Evolutionary conservation across 75 land plant species (phyloP), one percentile per base, ranked within the genome.

Genomic region (Ceratopteris richardii): DNA sequence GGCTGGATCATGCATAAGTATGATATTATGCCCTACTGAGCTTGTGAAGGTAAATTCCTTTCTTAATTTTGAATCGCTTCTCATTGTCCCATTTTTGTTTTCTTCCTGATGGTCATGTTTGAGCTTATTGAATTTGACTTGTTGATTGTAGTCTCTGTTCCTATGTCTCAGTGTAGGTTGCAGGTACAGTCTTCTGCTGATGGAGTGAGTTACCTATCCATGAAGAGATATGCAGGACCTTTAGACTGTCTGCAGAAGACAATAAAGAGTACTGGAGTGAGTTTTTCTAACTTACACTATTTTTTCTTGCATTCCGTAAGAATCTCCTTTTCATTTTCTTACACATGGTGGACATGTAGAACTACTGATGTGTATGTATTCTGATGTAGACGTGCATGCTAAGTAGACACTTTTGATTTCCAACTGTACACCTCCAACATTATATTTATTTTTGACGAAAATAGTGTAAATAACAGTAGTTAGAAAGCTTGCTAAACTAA

Each of bases 11-110:
- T 42, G 75, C 42, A 86, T 93, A 43, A 89, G 98, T 57, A 67
- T 80, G 51, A 68, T 93, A 24, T 62, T 93, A 9, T 85, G 98
- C 66, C 98, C 98, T 65, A 71, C 91, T 7, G 98, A 93, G 62
- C 65, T 93, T 21, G 76, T 93, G 52, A 93, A 93, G 82, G 97
- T 79, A 57, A 75, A 71, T 67, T 29, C 24, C 39, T 30, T 12
- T 33, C 24, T n/a, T n/a, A 17, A 46, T 46, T 17, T 17, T 20
- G 14, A 40, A 40, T 11, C 19, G 10, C 23, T 62, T 28, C 13
- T 7, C 17, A 9, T 20, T 7, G 18, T 51, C 10, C 54, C 7
- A 11, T 46, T 0, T 60, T n/a, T 29, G 27, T 18, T 46, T 68
- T 23, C 43, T 33, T 18, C 11, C 22, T 4, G 37, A 33, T 33